Conservation (phyloP, 805 yeast genomes). For the Lachancea sp. region DNA sequence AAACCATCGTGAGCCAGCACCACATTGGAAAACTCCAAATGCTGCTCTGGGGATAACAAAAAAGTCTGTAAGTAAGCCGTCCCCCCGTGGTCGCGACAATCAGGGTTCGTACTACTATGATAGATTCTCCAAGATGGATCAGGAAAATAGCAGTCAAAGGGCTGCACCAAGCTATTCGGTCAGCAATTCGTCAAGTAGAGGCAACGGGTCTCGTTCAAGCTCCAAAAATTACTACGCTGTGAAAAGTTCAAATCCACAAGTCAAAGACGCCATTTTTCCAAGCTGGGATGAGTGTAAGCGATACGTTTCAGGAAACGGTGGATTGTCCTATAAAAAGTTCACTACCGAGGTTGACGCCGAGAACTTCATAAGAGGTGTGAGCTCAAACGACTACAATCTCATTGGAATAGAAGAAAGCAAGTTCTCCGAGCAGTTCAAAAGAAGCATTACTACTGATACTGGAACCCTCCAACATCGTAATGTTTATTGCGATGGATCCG, state of each 20-base stretch:
- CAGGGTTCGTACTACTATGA: no score
- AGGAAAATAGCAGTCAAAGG: no score
- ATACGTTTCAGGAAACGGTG: slow-evolving; percentile 29
- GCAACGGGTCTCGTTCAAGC: neutral
- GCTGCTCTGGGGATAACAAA: no score
- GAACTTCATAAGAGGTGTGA: slow-evolving; percentile 23
- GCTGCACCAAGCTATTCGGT: no score
- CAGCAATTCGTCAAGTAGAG: neutral
- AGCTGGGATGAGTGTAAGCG: slow-evolving; percentile 32
- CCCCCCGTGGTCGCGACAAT: no score
- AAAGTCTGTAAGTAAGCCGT: no score
- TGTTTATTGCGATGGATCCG: slow-evolving; percentile 77
- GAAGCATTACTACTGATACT: neutral
- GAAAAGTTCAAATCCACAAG: slow-evolving; percentile 24
- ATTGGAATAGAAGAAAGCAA: slow-evolving; percentile 14
- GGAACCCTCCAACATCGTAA: slow-evolving; percentile 9
- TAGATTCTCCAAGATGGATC: no score
- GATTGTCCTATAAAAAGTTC: slow-evolving; percentile 42
- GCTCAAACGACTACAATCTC: slow-evolving; percentile 17
- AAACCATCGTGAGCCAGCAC: no score
- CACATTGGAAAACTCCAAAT: no score
- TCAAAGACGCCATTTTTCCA: slow-evolving; percentile 24
- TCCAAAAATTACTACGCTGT: slow-evolving; percentile 28
- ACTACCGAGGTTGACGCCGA: slow-evolving; percentile 30
- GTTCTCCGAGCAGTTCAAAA: slow-evolving; percentile 12